Conservation (phyloP, 306 rosid species). For the Vigna reflexopilosa region DNA sequence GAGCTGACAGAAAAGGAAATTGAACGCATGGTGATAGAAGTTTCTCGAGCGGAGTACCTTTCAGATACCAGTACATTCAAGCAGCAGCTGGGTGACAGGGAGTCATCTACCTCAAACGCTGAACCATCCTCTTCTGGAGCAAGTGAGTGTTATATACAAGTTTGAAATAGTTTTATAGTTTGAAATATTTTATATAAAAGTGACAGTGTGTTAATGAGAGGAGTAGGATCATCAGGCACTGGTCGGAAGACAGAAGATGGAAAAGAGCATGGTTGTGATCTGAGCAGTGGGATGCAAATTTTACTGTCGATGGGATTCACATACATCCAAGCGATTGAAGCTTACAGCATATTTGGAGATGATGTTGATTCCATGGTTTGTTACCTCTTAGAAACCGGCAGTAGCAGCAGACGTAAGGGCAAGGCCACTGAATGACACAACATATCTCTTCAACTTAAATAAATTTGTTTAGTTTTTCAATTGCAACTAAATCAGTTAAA, state of each 20-base stretch:
- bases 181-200: no score
- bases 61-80: slow-evolving; percentile 59
- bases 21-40: slow-evolving; percentile 88
- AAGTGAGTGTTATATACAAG: slow-evolving; percentile 46
- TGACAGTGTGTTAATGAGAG: not conserved
- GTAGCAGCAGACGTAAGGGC: slow-evolving; percentile 85
- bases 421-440: slow-evolving; percentile 78
- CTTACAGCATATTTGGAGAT: slow-evolving; percentile 92
- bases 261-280: slow-evolving; percentile 54
- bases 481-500: slow-evolving; percentile 7
- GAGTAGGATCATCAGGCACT: slow-evolving; percentile 69
- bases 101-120: slow-evolving; percentile 78
- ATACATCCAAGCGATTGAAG: slow-evolving; percentile 86
- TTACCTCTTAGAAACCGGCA: slow-evolving; percentile 82
- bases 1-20: slow-evolving; percentile 98
- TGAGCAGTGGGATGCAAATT: slow-evolving; percentile 73
- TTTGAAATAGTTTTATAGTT: no score
- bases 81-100: slow-evolving; percentile 64
- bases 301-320: slow-evolving; percentile 90
- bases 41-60: slow-evolving; percentile 84
- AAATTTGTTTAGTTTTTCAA: slow-evolving; percentile 1
- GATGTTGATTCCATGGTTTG: slow-evolving; percentile 94
- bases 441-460: not conserved
- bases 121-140: slow-evolving; percentile 98
- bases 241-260: slow-evolving; percentile 53